Percentiles rank a stretch among this genome's conserved stretches.
These are phyloP conservation scores for Aureobasidium sp. DNA, from an alignment of 2,329 filamentous ascomycete genomes.

Conservation along the genomic window DNA sequence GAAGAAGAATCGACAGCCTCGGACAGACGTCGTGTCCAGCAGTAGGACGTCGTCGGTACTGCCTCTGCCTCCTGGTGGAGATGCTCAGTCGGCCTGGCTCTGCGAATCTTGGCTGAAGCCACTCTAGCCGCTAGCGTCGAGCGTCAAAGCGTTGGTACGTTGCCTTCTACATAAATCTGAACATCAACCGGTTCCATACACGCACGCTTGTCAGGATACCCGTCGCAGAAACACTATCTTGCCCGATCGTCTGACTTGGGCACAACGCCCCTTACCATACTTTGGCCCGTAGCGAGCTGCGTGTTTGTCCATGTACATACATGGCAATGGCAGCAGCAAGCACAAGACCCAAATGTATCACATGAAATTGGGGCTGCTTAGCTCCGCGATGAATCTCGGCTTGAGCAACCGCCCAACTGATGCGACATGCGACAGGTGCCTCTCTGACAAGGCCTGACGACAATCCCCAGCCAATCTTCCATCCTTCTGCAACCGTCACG, in stretches of 20 bases:
- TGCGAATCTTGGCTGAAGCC: slow-evolving; percentile 1
- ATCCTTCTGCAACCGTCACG: slow-evolving; percentile 7
- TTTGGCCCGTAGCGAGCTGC: neutral
- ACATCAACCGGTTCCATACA: neutral
- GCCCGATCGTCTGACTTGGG: neutral
- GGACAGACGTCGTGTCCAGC: slow-evolving; percentile 1
- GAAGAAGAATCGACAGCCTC: slow-evolving; percentile 9
- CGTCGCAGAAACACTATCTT: neutral
- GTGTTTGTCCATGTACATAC: neutral
- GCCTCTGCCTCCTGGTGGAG: slow-evolving; percentile 3
- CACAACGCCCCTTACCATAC: neutral
- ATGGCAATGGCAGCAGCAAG: neutral
- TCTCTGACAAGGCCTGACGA: neutral
- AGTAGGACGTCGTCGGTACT: neutral
- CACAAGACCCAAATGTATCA: neutral
- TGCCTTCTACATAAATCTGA: neutral
- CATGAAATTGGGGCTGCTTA: slow-evolving; percentile 6
- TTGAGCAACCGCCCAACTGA: slow-evolving; percentile 2
- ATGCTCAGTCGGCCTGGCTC: slow-evolving; percentile 3
- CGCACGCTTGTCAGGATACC: neutral
- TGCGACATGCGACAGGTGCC: slow-evolving; percentile 2
- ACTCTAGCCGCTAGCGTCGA: neutral
- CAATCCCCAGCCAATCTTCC: neutral
- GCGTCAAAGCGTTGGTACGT: neutral
- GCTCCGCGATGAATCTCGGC: neutral